phyloP scores from a whole-genome alignment of 2,329 filamentous ascomycete species.

The Erysiphe neolycopersici region DNA sequence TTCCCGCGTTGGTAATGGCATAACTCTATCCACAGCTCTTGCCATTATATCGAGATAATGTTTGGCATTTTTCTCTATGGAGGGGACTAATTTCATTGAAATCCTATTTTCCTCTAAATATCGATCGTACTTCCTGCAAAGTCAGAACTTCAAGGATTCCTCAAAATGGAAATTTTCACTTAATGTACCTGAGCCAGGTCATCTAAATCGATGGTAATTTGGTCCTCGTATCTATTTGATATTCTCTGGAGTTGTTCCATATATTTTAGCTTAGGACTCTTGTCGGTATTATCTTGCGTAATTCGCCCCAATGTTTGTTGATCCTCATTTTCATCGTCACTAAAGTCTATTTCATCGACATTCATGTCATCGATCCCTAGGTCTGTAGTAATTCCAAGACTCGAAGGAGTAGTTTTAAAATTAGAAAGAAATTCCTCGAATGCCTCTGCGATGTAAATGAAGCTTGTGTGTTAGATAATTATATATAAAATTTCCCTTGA shows the following conservation, averaged over 20 bases:
- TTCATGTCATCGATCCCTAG: constrained; percentile 41
- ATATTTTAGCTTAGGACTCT: constrained; percentile 55
- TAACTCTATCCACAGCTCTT: constrained; percentile 59
- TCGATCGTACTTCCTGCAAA: constrained; percentile 35
- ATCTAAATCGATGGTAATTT: constrained; percentile 70
- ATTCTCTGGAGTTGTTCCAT: constrained; percentile 66
- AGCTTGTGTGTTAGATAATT: constrained; percentile 1
- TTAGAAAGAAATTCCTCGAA: constrained; percentile 70
- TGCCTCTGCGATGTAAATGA: constrained; percentile 23
- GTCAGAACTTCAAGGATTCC: too few relatives aligned
- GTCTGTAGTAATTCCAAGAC: constrained; percentile 42
- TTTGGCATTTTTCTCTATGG: constrained; percentile 72
- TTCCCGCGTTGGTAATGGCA: constrained; percentile 55
- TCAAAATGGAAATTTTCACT: background rate
- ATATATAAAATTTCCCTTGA: background rate
- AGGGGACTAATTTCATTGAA: constrained; percentile 43
- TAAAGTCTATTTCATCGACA: constrained; percentile 64
- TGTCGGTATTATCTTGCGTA: constrained; percentile 20
- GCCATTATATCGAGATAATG: constrained; percentile 89
- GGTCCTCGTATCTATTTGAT: constrained; percentile 49
- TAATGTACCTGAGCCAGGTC: constrained; percentile 44
- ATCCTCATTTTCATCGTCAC: constrained; percentile 69
- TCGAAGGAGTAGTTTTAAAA: constrained; percentile 59
- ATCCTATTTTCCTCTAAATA: constrained; percentile 30
- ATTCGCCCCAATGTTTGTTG: constrained; percentile 18